Percentiles rank a stretch among this genome's conserved stretches.
Evolutionary conservation across 108 stramenopile species (phyloP).

Genomic region (Cylindrotheca fusiformis): DNA sequence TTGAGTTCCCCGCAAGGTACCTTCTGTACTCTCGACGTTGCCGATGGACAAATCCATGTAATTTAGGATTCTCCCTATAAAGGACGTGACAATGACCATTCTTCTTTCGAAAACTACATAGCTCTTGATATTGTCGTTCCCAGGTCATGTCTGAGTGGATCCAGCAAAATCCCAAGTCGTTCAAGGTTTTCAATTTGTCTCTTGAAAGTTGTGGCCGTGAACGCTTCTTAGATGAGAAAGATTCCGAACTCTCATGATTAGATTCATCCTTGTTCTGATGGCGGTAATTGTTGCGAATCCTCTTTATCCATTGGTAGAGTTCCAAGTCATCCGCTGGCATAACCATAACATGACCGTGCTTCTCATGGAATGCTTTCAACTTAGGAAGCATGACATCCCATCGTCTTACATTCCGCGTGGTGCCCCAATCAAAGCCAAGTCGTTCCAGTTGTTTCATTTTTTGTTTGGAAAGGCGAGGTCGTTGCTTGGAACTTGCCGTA

Average conservation of each 20-base stretch:
- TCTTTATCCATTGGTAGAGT: constrained; percentile 26
- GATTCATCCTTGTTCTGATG: constrained; percentile 12
- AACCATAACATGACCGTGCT: constrained; percentile 30
- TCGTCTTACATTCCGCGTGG: neutral
- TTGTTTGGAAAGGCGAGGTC: constrained; percentile 23
- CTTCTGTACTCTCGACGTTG: constrained; percentile 36
- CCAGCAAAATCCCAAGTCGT: constrained; percentile 26
- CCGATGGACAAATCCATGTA: constrained; percentile 40
- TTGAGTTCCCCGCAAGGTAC: constrained; percentile 4
- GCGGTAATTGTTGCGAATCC: constrained; percentile 38
- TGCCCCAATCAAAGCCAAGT: constrained; percentile 20
- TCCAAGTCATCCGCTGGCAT: constrained; percentile 23
- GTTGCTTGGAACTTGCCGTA: neutral
- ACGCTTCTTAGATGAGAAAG: neutral
- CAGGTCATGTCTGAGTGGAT: constrained; percentile 30
- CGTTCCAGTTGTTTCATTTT: constrained; percentile 23
- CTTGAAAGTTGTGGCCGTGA: constrained; percentile 17
- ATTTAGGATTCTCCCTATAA: constrained; percentile 3
- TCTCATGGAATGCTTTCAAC: constrained; percentile 23
- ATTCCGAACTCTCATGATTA: neutral
- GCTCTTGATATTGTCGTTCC: constrained; percentile 36
- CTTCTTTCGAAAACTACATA: constrained; percentile 18
- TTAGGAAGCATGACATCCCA: constrained; percentile 19
- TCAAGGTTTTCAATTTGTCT: constrained; percentile 26
- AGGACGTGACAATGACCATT: constrained; percentile 36